Evolutionary conservation across 1,284 basidiomycete genomes (phyloP), one percentile per base, ranked within the genome.

Genomic region (Rhodotorula sp.): DNA sequence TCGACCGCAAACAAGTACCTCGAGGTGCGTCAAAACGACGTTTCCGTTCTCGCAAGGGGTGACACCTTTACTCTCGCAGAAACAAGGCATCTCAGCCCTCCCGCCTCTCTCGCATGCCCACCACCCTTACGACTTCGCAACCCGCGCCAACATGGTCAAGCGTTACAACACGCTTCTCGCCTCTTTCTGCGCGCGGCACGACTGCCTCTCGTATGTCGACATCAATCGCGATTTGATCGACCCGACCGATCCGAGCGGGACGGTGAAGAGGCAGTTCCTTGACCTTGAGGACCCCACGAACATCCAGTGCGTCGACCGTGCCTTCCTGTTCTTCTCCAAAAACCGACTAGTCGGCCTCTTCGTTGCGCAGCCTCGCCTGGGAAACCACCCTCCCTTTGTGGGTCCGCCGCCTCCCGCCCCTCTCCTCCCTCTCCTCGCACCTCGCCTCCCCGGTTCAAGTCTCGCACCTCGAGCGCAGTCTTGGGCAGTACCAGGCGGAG

Each of bases 241-340:
- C 13, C 16, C 48, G 20, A 5, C 24, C 4, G 34, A 55, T 2
- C 28, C 64, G 9, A 20, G 34, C 18, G 16, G n/a, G 8, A 52
- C 56, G 20, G 69, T 71, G 24, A 13, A 22, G 18, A 2, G 30
- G 1, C 22, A 34, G 4, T 70, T 64, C 30, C 13, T 50, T n/a
- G 72, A 73, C 59, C 22, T 10, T 0, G 30, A 58, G 9, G 72
- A 73, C 44, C 62, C 64, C 8, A 64, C 59, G 6, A 73, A 71
- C 59, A 59, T 71, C n/a, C 72, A 73, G 70, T 68, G 40, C 47
- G 67, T 47, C 22, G 15, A 40, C 7, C 4, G 13, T 18, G 9
- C 22, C 52, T 16, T 3, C 22, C 30, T 18, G n/a, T n/a, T n/a
- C n/a, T n/a, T n/a, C n/a, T n/a, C n/a, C n/a, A n/a, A n/a, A n/a